Conservation (phyloP, 2,329 filamentous ascomycete genomes). For the Trichoderma hamatum region DNA sequence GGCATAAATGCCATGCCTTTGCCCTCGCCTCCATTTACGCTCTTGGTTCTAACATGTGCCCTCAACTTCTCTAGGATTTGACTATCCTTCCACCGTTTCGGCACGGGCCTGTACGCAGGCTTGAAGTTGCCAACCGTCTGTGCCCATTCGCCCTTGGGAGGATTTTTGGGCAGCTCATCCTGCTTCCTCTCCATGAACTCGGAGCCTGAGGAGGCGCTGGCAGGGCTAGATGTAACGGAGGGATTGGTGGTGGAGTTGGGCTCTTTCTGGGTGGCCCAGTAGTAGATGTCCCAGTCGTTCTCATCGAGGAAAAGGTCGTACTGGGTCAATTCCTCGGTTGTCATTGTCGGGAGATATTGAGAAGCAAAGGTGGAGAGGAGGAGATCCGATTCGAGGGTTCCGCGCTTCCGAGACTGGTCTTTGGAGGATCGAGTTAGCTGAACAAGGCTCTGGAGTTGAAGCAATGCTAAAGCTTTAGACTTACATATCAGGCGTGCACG, state of each 20-base stretch:
- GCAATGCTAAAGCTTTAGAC: constrained; percentile 35
- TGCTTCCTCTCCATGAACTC: constrained; percentile 12
- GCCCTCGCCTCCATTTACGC: constrained; percentile 46
- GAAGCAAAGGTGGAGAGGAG: constrained; percentile 95
- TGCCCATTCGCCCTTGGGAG: constrained; percentile 78
- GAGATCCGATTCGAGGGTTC: constrained; percentile 93
- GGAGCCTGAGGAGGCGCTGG: constrained; percentile 33
- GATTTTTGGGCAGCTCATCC: constrained; percentile 42
- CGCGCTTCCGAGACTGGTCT: constrained; percentile 97
- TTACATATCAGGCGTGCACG: constrained; percentile 76
- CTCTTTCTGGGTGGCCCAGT: constrained; percentile 91
- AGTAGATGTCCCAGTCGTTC: constrained; percentile 99
- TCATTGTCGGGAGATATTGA: constrained; percentile 74
- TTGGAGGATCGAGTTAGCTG: not conserved
- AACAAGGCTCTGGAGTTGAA: not conserved
- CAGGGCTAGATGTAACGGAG: constrained; percentile 35
- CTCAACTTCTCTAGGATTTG: constrained; percentile 77
- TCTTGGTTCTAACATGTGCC: constrained; percentile 72
- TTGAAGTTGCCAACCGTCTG: constrained; percentile 95
- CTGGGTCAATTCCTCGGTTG: constrained; percentile 70
- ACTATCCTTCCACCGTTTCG: constrained; percentile 79
- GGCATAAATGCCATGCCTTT: constrained; percentile 63
- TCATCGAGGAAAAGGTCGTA: constrained; percentile 96
- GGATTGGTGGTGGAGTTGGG: constrained; percentile 50
- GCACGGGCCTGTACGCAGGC: constrained; percentile 90